A percentile compares a stretch with the other conserved stretches of the same genome.
Evolutionary conservation across 2,329 filamentous ascomycete species (phyloP).

Genomic region (Aspergillus piperis): DNA sequence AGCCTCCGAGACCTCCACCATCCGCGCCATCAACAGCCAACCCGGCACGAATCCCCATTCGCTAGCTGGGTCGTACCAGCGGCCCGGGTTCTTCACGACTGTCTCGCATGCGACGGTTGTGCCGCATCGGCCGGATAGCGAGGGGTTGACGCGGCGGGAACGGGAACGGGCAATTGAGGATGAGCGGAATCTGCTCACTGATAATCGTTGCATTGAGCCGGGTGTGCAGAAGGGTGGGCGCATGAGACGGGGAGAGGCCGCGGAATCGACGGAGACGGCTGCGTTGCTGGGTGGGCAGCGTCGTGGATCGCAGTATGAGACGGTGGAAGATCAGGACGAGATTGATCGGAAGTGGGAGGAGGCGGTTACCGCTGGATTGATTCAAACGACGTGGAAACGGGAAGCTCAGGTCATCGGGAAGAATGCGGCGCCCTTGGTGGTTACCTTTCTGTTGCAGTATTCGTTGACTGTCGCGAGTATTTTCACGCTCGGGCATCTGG

Average conservation of each 20-base stretch:
- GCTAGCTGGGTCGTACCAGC: conserved; percentile 68
- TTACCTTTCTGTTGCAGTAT: conserved; percentile 78
- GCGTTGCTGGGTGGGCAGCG: conserved; percentile 50
- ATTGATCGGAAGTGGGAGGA: conserved; percentile 80
- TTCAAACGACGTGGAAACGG: conserved; percentile 87
- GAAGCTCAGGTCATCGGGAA: conserved; percentile 77
- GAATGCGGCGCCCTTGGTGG: conserved; percentile 70
- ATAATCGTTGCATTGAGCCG: conserved; percentile 57
- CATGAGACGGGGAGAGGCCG: conserved; percentile 10
- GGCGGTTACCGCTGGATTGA: conserved; percentile 75
- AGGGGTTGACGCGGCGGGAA: conserved; percentile 54
- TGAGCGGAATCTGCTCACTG: conserved; percentile 59
- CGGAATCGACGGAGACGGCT: conserved; percentile 47
- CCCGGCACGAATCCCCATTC: conserved; percentile 46
- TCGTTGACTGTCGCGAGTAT: conserved; percentile 80
- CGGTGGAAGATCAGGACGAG: conserved; percentile 53
- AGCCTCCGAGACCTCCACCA: conserved; percentile 43
- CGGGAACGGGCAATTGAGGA: conserved; percentile 56
- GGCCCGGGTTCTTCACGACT: conserved; percentile 75
- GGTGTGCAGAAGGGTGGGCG: conserved; percentile 9
- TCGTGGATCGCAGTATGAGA: conserved; percentile 47
- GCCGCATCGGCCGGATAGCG: conserved; percentile 48
- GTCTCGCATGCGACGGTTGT: conserved; percentile 70
- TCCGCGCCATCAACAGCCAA: conserved; percentile 43
- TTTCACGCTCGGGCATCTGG: conserved; percentile 75